Evolutionary conservation across 805 yeast genomes (phyloP).

Genomic region (Yamadazyma sp.): DNA sequence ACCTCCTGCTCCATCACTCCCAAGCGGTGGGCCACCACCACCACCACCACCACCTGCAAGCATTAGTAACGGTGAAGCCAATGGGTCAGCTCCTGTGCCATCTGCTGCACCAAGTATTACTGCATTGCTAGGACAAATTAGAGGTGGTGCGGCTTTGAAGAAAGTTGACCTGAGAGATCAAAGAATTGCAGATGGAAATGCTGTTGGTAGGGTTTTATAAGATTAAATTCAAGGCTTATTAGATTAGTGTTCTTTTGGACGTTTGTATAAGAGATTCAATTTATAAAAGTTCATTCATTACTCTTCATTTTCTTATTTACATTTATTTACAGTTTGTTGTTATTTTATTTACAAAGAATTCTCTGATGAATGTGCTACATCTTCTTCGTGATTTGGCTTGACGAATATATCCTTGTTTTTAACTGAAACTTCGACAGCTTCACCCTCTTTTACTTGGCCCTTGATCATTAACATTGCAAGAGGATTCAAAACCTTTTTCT

Average conservation of each 20-base stretch:
- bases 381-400: conserved; percentile 30
- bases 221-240: conserved; percentile 1
- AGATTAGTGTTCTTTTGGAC: neutral
- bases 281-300: too few species aligned
- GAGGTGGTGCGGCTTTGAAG: conserved; percentile 48
- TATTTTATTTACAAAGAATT: neutral
- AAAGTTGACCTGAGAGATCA: conserved; percentile 50
- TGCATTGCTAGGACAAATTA: conserved; percentile 57
- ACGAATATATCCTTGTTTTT: conserved; percentile 24
- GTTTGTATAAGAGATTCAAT: too few species aligned
- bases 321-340: conserved; percentile 4
- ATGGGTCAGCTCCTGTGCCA: conserved; percentile 24
- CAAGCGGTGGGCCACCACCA: conserved; percentile 17
- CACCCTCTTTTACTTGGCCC: conserved; percentile 61
- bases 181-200: conserved; percentile 42
- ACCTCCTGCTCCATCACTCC: conserved; percentile 23
- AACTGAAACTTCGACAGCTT: conserved; percentile 26
- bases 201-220: conserved; percentile 48
- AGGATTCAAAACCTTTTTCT: conserved; percentile 81
- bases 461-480: conserved; percentile 76
- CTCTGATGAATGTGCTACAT: conserved; percentile 1
- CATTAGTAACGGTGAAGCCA: conserved; percentile 26
- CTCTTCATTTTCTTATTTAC: conserved; percentile 3
- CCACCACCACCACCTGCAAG: conserved; percentile 23
- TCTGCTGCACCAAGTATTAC: conserved; percentile 35